Evolutionary conservation across 352 stramenopile genomes (phyloP).

Genomic region (Phytophthora pistaciae): DNA sequence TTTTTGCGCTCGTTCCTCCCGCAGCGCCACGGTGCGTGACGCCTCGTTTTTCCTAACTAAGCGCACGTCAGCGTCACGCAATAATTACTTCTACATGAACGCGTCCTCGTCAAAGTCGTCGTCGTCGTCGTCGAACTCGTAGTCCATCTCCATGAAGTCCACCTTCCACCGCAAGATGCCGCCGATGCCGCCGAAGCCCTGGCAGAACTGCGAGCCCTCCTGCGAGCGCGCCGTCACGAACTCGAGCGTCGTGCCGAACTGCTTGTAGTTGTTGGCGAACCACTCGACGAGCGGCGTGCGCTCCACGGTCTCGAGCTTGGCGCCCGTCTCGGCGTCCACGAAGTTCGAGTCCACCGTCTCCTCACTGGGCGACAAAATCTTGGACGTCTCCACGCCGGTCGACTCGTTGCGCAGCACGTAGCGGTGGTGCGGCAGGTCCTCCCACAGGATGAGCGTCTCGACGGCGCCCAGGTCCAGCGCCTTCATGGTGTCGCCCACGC

Average conservation of each 20-base stretch:
- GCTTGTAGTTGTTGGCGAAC: conserved; percentile 99
- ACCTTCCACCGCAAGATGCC: conserved; percentile 99
- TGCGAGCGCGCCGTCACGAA: conserved; percentile 99
- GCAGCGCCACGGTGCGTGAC: conserved; percentile 45
- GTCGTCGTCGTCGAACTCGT: conserved; percentile 93
- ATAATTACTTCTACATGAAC: conserved; percentile 90
- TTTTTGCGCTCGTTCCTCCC: conserved; percentile 39
- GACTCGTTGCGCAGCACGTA: conserved; percentile 95
- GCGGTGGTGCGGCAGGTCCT: conserved; percentile 97
- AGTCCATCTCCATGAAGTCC: conserved; percentile 98
- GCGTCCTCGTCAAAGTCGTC: conserved; percentile 87
- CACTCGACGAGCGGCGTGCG: conserved; percentile 98
- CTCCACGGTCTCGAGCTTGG: conserved; percentile 98
- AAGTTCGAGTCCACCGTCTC: conserved; percentile 97
- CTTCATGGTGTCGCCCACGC: conserved; percentile 98
- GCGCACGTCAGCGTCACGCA: conserved; percentile 47
- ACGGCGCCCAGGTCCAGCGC: conserved; percentile 98
- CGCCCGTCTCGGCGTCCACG: conserved; percentile 94
- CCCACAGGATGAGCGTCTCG: conserved; percentile 99
- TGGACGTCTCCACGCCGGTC: conserved; percentile 86
- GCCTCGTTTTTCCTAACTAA: conserved; percentile 36
- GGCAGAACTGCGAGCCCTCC: conserved; percentile 99
- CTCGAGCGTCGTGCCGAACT: conserved; percentile 98
- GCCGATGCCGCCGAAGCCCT: conserved; percentile 99
- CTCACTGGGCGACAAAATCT: conserved; percentile 86